A percentile compares a stretch with the other conserved stretches of the same genome.
Conservation (phyloP, 306 rosid species). For the cucumber (Cucumis sativus) region Cucumber_9930_V3 NC_026655.2:25592501-25593000, state of each 20-base stretch:
- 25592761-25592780: slow-evolving; percentile 63
- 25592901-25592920: slow-evolving; percentile 3
- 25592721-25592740: slow-evolving; percentile 52
- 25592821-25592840: slow-evolving; percentile 76
- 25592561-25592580: slow-evolving; percentile 9
- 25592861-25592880: slow-evolving; percentile 6
- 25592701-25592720: slow-evolving; percentile 64
- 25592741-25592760: slow-evolving; percentile 32
- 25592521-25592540: slow-evolving; percentile 81
- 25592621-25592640: neutral
- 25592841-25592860: slow-evolving; percentile 15
- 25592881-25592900: neutral
- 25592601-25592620: neutral
- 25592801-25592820: slow-evolving; percentile 81
- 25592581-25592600: neutral
- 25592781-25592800: slow-evolving; percentile 71
- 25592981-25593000: neutral
- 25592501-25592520: slow-evolving; percentile 83
- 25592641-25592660: slow-evolving; percentile 37
- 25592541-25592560: slow-evolving; percentile 67
- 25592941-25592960: neutral
- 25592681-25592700: slow-evolving; percentile 38
- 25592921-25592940: neutral
- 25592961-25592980: neutral
- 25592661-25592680: slow-evolving; percentile 32